These are phyloP conservation scores for Gonium pectorale DNA, from an alignment of 139 green algal genomes.

Conservation along the genomic window DNA sequence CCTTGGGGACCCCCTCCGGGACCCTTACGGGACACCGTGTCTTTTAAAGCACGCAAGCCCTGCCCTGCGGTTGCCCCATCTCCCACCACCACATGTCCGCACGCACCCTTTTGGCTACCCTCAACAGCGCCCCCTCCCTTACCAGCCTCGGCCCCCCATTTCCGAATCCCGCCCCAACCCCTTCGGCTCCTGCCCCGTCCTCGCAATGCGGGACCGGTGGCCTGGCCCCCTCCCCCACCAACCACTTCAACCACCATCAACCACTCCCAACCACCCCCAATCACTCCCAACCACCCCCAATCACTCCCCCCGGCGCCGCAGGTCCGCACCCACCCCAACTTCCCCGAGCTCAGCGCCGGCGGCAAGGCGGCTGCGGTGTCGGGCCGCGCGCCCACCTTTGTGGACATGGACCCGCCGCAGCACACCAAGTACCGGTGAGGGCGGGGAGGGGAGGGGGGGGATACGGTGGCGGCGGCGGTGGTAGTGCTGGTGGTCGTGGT, in stretches of 20 bases:
- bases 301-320: conserved; percentile 12
- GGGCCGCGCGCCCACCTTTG: conserved; percentile 55
- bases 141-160: no score
- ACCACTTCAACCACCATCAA: neutral
- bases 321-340: conserved; percentile 60
- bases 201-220: neutral
- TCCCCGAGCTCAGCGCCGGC: conserved; percentile 56
- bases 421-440: conserved; percentile 54
- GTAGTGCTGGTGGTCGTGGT: no score
- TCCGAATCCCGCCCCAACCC: no score
- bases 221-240: neutral
- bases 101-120: no score
- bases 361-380: conserved; percentile 54
- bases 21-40: no score
- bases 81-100: no score
- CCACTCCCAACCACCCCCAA: neutral
- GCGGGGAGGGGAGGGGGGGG: neutral
- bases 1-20: no score
- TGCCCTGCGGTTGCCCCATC: no score
- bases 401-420: conserved; percentile 61
- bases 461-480: no score
- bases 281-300: neutral
- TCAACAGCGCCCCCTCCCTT: no score
- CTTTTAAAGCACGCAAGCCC: no score
- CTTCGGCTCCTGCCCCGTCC: neutral